Evolutionary conservation across 352 stramenopile species (phyloP).

Genomic region (Phytophthora hibernalis): DNA sequence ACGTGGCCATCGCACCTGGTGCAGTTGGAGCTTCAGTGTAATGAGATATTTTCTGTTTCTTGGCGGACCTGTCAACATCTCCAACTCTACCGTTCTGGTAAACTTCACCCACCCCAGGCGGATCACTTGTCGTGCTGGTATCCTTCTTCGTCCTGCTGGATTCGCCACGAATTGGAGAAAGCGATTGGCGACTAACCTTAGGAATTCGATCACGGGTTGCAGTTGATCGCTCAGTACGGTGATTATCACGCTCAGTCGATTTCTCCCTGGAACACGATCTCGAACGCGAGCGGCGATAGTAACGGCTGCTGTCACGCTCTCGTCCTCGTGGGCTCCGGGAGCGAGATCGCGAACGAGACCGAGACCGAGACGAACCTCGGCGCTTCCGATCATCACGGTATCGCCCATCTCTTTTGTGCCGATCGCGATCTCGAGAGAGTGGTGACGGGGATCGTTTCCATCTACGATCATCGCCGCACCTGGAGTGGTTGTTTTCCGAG

Average conservation of each 20-base stretch:
- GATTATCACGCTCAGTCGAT: conserved; percentile 33
- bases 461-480: conserved; percentile 28
- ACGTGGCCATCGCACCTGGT: conserved; percentile 29
- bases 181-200: conserved; percentile 12
- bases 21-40: conserved; percentile 13
- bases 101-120: conserved; percentile 22
- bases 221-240: conserved; percentile 8
- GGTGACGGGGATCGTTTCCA: conserved; percentile 33
- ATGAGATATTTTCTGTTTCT: conserved; percentile 36
- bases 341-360: conserved; percentile 40
- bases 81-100: conserved; percentile 23
- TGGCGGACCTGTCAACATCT: conserved; percentile 17
- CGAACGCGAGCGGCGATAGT: conserved; percentile 28
- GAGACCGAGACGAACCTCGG: conserved; percentile 26
- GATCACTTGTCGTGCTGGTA: not conserved
- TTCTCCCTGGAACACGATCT: conserved; percentile 36
- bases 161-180: conserved; percentile 13
- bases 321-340: conserved; percentile 35
- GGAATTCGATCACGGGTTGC: conserved; percentile 23
- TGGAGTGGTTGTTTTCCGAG: conserved; percentile 22
- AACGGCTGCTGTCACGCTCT: conserved; percentile 25
- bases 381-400: conserved; percentile 31
- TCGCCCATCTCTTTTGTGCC: conserved; percentile 17
- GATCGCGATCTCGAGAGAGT: conserved; percentile 23
- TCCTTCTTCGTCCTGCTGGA: conserved; percentile 22